Evolutionary conservation across 2,329 filamentous ascomycete genomes (phyloP).

Genomic region (Alternaria infectoria): DNA sequence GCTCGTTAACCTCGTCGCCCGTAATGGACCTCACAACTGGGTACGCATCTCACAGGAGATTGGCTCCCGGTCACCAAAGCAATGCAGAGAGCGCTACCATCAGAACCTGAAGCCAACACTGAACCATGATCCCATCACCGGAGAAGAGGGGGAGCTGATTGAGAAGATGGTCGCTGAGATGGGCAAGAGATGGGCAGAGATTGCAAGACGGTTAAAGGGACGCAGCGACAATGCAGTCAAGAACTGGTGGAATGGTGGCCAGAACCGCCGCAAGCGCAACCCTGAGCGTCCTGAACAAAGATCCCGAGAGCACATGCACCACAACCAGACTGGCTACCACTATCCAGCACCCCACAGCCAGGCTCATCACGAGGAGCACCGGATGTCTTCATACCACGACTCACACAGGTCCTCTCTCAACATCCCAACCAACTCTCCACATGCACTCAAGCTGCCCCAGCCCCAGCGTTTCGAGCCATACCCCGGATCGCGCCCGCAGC

Average conservation of each 20-base stretch:
- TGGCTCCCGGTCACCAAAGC: slow-evolving; percentile 82
- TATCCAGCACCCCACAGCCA: slow-evolving; percentile 33
- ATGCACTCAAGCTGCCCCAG: slow-evolving; percentile 41
- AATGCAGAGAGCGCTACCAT: slow-evolving; percentile 92
- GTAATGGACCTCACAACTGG: slow-evolving; percentile 84
- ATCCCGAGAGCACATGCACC: slow-evolving; percentile 35
- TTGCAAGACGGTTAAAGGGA: slow-evolving; percentile 79
- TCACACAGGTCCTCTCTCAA: slow-evolving; percentile 40
- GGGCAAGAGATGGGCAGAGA: slow-evolving; percentile 93
- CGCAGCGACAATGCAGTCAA: slow-evolving; percentile 95
- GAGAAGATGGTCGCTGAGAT: slow-evolving; percentile 76
- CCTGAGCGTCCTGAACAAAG: slow-evolving; percentile 41
- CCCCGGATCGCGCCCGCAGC: slow-evolving; percentile 39
- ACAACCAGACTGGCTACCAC: slow-evolving; percentile 41
- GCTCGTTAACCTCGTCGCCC: slow-evolving; percentile 72
- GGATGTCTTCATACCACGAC: slow-evolving; percentile 34
- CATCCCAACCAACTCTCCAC: slow-evolving; percentile 33
- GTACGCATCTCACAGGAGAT: slow-evolving; percentile 81
- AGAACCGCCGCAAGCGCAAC: slow-evolving; percentile 72
- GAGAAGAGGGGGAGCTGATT: slow-evolving; percentile 77
- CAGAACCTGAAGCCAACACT: slow-evolving; percentile 91
- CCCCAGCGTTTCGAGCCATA: slow-evolving; percentile 42
- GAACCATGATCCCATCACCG: slow-evolving; percentile 75
- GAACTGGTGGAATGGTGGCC: slow-evolving; percentile 97
- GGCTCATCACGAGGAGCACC: slow-evolving; percentile 36